Percentiles rank a stretch among this genome's conserved stretches.
phyloP scores from a whole-genome alignment of 306 rosid species.

The Medicago truncatula region DNA sequence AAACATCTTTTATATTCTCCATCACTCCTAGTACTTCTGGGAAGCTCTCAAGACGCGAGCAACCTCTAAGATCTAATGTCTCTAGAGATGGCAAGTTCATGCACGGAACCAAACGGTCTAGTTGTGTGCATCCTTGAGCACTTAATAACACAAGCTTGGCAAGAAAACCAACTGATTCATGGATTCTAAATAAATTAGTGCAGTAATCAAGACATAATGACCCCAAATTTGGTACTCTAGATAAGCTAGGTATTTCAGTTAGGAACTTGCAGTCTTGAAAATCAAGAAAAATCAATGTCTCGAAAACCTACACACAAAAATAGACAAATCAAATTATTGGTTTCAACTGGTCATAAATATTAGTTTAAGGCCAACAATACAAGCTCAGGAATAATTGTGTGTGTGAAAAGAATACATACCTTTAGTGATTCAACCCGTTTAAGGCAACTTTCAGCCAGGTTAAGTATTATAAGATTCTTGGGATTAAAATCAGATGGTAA shows the following conservation, averaged over 20 bases:
- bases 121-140: constrained; percentile 18
- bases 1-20: constrained; percentile 30
- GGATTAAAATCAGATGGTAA: constrained; percentile 36
- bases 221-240: constrained; percentile 1
- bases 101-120: neutral
- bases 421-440: neutral
- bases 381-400: no score
- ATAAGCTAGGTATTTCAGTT: constrained; percentile 1
- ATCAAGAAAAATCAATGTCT: neutral
- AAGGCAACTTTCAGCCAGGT: neutral
- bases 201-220: constrained; percentile 13
- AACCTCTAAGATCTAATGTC: constrained; percentile 19
- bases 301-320: neutral
- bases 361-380: neutral
- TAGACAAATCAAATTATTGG: neutral
- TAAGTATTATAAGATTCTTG: constrained; percentile 3
- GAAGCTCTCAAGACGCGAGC: constrained; percentile 9
- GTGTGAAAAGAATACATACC: neutral
- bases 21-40: constrained; percentile 7
- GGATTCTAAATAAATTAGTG: constrained; percentile 8
- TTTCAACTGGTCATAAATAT: neutral
- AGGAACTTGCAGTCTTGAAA: constrained; percentile 23
- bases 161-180: constrained; percentile 30
- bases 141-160: constrained; percentile 11
- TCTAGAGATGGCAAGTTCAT: constrained; percentile 34